A percentile compares a stretch with the other conserved stretches of the same genome.
Evolutionary conservation across 1,284 basidiomycete species (phyloP).

Genomic region (Trichosporon sp.): DNA sequence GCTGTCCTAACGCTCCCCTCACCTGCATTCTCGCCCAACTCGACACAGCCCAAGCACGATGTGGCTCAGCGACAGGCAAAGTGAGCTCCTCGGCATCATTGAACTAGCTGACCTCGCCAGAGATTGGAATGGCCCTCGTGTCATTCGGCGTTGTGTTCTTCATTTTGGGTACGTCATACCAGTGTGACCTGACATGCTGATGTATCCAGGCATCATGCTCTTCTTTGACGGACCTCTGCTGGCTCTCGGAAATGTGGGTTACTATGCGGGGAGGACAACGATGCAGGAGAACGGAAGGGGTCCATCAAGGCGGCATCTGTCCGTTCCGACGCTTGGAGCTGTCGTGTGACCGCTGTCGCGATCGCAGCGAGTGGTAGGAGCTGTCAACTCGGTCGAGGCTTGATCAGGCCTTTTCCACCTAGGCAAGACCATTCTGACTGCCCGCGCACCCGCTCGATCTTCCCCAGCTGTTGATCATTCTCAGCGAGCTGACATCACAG

Average conservation of each 20-base stretch:
- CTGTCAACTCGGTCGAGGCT: not conserved
- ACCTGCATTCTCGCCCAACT: not conserved
- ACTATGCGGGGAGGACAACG: not conserved
- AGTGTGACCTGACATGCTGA: not conserved
- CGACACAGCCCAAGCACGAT: constrained; percentile 43
- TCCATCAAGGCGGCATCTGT: not conserved
- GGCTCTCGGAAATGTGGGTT: constrained; percentile 85
- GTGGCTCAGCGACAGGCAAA: constrained; percentile 68
- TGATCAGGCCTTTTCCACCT: not conserved
- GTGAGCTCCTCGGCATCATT: constrained; percentile 46
- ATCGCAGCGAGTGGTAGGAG: not conserved
- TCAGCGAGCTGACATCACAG: constrained; percentile 52
- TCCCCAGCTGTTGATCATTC: not conserved
- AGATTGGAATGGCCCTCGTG: constrained; percentile 93
- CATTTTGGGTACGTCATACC: constrained; percentile 60
- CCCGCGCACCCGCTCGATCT: not conserved
- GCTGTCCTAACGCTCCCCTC: not conserved
- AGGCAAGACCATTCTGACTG: too few species aligned
- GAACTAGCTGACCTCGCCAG: constrained; percentile 50
- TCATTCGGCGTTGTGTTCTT: constrained; percentile 97
- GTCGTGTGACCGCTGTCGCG: not conserved
- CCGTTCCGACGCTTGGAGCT: not conserved
- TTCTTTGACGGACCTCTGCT: constrained; percentile 97
- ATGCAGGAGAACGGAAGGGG: not conserved
- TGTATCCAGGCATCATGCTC: constrained; percentile 66